Percentiles rank a stretch among this genome's conserved stretches.
Evolutionary conservation across 2,329 filamentous ascomycete genomes (phyloP).

Genomic region (Simplicillium sp.): DNA sequence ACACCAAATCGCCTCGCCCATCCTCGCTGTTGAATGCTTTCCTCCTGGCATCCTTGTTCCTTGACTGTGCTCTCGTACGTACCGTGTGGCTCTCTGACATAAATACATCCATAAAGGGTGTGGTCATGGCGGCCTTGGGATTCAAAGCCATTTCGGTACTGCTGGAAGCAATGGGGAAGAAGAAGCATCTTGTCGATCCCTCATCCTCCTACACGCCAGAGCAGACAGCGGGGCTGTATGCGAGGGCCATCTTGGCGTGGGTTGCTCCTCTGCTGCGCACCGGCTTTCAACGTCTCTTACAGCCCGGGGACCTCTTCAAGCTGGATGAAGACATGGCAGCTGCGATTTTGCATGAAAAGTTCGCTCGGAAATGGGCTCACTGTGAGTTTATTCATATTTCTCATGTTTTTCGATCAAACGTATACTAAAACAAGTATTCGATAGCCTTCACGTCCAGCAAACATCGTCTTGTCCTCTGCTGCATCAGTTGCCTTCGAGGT

Average conservation of each 20-base stretch:
- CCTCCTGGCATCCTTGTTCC: conserved; percentile 20
- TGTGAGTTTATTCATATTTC: conserved; percentile 9
- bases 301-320: conserved; percentile 21
- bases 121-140: conserved; percentile 23
- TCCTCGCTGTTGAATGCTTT: conserved; percentile 23
- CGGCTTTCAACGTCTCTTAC: conserved; percentile 24
- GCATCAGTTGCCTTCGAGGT: conserved; percentile 16
- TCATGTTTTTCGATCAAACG: background rate
- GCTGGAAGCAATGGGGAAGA: conserved; percentile 29
- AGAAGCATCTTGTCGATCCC: conserved; percentile 17
- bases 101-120: conserved; percentile 15
- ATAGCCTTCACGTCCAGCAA: conserved; percentile 5
- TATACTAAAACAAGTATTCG: conserved; percentile 1
- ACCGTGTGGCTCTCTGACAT: conserved; percentile 22
- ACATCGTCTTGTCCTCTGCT: conserved; percentile 17
- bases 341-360: conserved; percentile 16
- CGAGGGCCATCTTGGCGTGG: conserved; percentile 27
- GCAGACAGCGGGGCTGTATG: conserved; percentile 26
- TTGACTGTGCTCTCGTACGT: conserved; percentile 23
- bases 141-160: conserved; percentile 24
- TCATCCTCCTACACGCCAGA: conserved; percentile 23
- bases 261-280: conserved; percentile 23
- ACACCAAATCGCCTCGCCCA: conserved; percentile 19
- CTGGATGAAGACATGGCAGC: conserved; percentile 23
- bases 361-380: conserved; percentile 20